Base-by-base conservation (phyloP, 78 protist species). In the Dictyostelium citrinum region DNA sequence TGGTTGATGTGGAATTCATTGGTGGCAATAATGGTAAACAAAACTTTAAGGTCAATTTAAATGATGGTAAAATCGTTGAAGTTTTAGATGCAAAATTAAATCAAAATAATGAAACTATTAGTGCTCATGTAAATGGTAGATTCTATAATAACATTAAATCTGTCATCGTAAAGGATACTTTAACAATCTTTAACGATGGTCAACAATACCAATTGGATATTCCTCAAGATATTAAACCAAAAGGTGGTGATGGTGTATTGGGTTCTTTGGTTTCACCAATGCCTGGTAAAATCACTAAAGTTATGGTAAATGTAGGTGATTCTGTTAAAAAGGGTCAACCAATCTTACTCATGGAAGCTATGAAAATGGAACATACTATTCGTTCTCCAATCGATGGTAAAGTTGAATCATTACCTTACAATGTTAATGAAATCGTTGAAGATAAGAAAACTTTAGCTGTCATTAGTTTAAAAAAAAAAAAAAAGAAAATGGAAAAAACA, bases 331-430 rank as follows among this genome's bases (percentile, higher is more conserved):
- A 83, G 49, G 95, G 95, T 33, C 86, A 81, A 79, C 79, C 95
- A 75, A 76, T 95, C 46, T 35, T 85, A 45, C 31, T 90, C 46
- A 81, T 95, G 94, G 97, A 95, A 60, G 96, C 96, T 1, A 95
- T 95, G 96, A 95, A 95, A 88, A 95, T 95, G 96, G 96, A 95
- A 68, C 97, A 95, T 72, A 91, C 91, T 2, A 90, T 95, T 55
- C 71, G 97, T 29, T n/a, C 74, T 49, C 95, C 97, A 79, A 41
- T 82, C 2, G 95, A 83, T 76, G 97, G 95, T 29, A 85, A 78
- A 37, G 95, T 95, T 17, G 90, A 95, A 94, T 91, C 95, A 8
- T 37, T 91, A 68, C 84, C 90, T 61, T 91, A 67, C 43, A 83
- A 91, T 33, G 81, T 91, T 5, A 91, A 91, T 55, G 95, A 91